Evolutionary conservation across 2,329 filamentous ascomycete species (phyloP), one percentile per base, ranked within the genome.

Genomic region (Aspergillus tamarii): DNA sequence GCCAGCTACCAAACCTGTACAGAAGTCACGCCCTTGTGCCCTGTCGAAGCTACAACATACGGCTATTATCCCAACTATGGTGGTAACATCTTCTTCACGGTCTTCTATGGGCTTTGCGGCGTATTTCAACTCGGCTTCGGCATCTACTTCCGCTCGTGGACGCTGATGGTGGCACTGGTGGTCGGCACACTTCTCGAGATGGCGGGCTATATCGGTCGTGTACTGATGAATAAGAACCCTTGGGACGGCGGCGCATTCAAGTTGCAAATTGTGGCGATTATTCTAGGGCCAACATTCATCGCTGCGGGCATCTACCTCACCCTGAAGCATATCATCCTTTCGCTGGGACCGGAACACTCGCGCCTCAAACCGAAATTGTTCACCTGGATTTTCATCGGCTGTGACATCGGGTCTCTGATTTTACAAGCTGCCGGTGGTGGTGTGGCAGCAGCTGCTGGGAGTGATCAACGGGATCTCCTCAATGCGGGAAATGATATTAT

Each of bases 331-430:
- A 81, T 88, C 65, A 83, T 88, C 61, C 72, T 85, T n/a, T 80
- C 81, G 56, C 85, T 87, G 60, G 87, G 87, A 7, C 73, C 78
- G 2, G 73, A 82, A 57, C 76, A 82, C 64, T 84, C 83, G 26
- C 77, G 79, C 30, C 76, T 85, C 59, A 79, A 77, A 46, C 82
- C 84, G 8, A 74, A 76, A 7, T 77, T 82, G 59, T 88, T 87
- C 72, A 87, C 86, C 12, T 83, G 83, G 73, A 82, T 88, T 64
- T 89, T 89, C 75, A 84, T 89, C 66, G 71, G 77, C n/a, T 86
- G 84, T 69, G 87, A 89, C 67, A 67, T 88, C 48, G 68, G 86
- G 59, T 85, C 83, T n/a, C 81, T 89, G n/a, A 66, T 86, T 14
- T 75, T 88, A 5, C 87, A 89, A 72, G 85, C 84, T 5, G 80